Evolutionary conservation across 164 flowering plant species (phyloP).

Genomic region (Brasenia schreberi): DNA sequence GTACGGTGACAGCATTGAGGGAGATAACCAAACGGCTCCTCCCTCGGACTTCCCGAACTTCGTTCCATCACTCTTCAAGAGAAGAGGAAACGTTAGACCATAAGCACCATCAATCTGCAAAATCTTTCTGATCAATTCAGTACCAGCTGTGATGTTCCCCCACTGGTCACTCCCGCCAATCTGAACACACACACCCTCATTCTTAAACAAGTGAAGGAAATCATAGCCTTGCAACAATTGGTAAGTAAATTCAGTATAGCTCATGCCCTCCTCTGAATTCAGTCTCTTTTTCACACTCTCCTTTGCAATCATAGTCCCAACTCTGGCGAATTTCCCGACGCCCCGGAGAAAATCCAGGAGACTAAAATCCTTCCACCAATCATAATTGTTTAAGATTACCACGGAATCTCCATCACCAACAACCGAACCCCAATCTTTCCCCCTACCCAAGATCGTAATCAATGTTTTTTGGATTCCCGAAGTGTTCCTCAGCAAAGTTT

Average conservation of each 20-base stretch:
- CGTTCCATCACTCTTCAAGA: slow-evolving; percentile 75
- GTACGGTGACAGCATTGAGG: slow-evolving; percentile 52
- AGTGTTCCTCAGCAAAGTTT: slow-evolving; percentile 34
- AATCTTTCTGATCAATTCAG: slow-evolving; percentile 58
- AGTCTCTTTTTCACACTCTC: slow-evolving; percentile 28
- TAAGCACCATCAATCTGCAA: slow-evolving; percentile 45
- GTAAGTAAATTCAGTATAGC: slow-evolving; percentile 44
- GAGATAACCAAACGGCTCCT: slow-evolving; percentile 79
- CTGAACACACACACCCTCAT: slow-evolving; percentile 55
- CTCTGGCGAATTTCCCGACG: slow-evolving; percentile 55
- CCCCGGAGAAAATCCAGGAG: slow-evolving; percentile 48
- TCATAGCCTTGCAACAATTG: slow-evolving; percentile 47
- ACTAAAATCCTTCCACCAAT: slow-evolving; percentile 74
- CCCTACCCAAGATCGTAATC: slow-evolving; percentile 19
- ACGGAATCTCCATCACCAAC: slow-evolving; percentile 7
- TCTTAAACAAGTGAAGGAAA: slow-evolving; percentile 19
- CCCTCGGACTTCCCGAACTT: slow-evolving; percentile 84
- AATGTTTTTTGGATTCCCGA: slow-evolving; percentile 30
- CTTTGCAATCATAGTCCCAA: slow-evolving; percentile 32
- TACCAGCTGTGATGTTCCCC: slow-evolving; percentile 88
- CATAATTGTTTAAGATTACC: slow-evolving; percentile 49
- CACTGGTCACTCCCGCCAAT: slow-evolving; percentile 88
- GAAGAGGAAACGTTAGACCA: slow-evolving; percentile 72
- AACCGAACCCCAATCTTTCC: background rate
- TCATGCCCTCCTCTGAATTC: slow-evolving; percentile 18